Base-by-base conservation (phyloP, 2,329 filamentous ascomycete genomes). In the Trichophyton verrucosum region DNA sequence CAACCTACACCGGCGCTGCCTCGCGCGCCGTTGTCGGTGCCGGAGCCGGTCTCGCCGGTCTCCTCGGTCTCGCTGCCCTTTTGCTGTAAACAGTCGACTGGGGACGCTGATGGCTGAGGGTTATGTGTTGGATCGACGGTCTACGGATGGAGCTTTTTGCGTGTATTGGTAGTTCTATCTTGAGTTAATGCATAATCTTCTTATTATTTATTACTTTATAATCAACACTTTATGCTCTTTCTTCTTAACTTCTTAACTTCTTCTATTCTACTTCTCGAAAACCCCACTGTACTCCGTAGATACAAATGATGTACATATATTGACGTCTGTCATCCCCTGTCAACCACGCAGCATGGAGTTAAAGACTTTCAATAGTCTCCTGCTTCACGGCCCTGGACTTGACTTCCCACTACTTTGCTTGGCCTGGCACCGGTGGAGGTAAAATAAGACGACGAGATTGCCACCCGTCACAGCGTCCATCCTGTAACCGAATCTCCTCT, bases 21-120 rank as follows among this genome's bases (percentile, higher is more conserved):
- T 73, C 74, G 69, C 77, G 79, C 73, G 40, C 56, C 38, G 74
- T 73, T 63, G 73, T 73, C 61, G 76, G 75, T 61, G 75, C 75
- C 46, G 79, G 78, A 69, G 79, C 77, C 62, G 78, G 77, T 67
- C 73, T 83, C 64, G 76, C 78, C 62, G 79, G 77, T 69, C 71
- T 82, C 66, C 74, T 80, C 68, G 80, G 77, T 73, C 73, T 80
- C 65, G 77, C 74, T 65, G 78, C 77, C 68, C 73, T 72, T 68
- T 65, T 78, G 61, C 69, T 78, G 69, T 78, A 77, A 75, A n/a
- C 27, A 38, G 27, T 53, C 17, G 51, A 20, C 2, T 6, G 5
- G 22, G 27, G 27, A 30, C 13, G 13, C 20, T 51, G 8, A 4
- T 15, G 20, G n/a, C 11, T 47, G 44, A 22, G 46, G 46, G 6